A percentile compares a stretch with the other conserved stretches of the same genome.
phyloP scores from a whole-genome alignment of 1,284 basidiomycete genomes.

The Meira nashicola region DNA sequence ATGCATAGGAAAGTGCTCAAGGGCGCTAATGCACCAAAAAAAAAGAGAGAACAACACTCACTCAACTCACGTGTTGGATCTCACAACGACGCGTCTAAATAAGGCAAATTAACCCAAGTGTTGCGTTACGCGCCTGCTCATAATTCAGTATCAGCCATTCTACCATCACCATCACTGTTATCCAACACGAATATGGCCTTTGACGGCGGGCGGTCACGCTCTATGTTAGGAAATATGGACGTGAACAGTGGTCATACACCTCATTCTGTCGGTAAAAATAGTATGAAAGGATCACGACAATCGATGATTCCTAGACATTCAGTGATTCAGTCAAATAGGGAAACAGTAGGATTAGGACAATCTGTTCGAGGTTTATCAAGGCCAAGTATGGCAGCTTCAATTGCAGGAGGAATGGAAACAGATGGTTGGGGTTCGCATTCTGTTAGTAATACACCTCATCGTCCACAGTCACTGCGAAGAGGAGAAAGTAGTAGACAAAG shows the following conservation, averaged over 20 bases:
- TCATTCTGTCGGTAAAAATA: neutral
- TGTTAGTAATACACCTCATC: constrained; percentile 10
- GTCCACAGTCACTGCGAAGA: constrained; percentile 7
- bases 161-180: no score
- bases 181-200: neutral
- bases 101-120: no score
- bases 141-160: no score
- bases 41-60: no score
- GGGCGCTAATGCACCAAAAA: no score
- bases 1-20: no score
- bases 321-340: constrained; percentile 6
- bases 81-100: no score
- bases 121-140: no score
- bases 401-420: no score
- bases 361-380: neutral
- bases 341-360: neutral
- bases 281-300: neutral
- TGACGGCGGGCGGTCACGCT: neutral
- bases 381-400: neutral
- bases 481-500: neutral
- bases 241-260: neutral
- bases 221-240: neutral
- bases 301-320: constrained; percentile 13
- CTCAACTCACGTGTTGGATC: no score
- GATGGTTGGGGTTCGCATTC: constrained; percentile 2